Evolutionary conservation across 495 filamentous ascomycete species (phyloP), one percentile per base, ranked within the genome.

Genomic region (Aspergillus kassunensis): DNA sequence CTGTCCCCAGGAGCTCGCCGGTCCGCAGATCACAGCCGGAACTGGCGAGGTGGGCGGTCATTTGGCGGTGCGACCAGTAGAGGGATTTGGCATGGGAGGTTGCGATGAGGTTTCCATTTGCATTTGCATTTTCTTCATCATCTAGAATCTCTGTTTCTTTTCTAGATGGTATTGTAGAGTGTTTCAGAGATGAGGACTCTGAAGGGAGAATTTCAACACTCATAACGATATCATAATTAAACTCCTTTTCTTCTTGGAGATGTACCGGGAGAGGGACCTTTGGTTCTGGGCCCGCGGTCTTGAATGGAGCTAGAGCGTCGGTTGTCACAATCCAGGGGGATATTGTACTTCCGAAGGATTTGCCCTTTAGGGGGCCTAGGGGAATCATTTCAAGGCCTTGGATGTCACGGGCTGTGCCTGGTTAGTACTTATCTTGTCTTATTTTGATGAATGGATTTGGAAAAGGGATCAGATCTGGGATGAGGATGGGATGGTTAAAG

Each of bases 21-120:
- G 84, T 76, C 23, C 80, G 79, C 64, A 96, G 65, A 7, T 81
- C 78, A 59, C 89, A 92, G 10, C 90, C 90, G 10, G 78, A 82
- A 25, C 89, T 75, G 4, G 87, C 80, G 54, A 95, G 87, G 65
- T 96, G 90, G 0, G 90, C 84, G 24, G 89, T 72, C 88, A 95
- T 91, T 68, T 96, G 90, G 7, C 86, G 79, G 58, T 89, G 91
- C 8, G 85, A 90, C 80, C 83, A 96, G 42, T 92, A 77, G 20
- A 95, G 78, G 59, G 91, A 74, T 41, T 68, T 70, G 6, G 76
- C 77, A 25, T 12, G 7, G 41, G 23, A 30, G 23, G 13, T 18
- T 4, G 41, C 41, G 24, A 44, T 30, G 36, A 40, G 36, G 20
- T 9, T 25, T 73, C 79, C 31, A 91, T 45, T n/a, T n/a, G n/a